Percentiles rank a stretch among this genome's conserved stretches.
These are phyloP conservation scores for Globisporangium takayamanum DNA, from an alignment of 352 stramenopile genomes.

Conservation along the genomic window DNA sequence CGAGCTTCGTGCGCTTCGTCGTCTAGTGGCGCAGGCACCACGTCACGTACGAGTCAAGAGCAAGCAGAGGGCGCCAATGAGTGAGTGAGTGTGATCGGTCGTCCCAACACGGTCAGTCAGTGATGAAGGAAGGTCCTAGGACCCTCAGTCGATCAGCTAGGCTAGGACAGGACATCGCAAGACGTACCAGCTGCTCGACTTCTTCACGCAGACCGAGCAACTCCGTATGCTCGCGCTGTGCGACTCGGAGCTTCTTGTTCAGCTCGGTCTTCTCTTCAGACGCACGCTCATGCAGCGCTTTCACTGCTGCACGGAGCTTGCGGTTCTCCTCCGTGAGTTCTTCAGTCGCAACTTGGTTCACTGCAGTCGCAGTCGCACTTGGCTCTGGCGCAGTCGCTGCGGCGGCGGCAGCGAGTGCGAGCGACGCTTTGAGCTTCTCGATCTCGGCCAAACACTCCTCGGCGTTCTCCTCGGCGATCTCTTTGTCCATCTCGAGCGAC, in stretches of 20 bases:
- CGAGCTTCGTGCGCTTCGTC: conserved; percentile 42
- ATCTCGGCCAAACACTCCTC: conserved; percentile 69
- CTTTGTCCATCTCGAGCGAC: conserved; percentile 84
- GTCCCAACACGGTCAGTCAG: neutral
- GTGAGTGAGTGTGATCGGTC: neutral
- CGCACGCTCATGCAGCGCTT: conserved; percentile 74
- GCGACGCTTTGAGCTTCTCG: conserved; percentile 62
- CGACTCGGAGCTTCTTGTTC: conserved; percentile 72
- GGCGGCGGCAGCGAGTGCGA: conserved; percentile 43
- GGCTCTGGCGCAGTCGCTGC: conserved; percentile 14
- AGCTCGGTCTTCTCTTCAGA: conserved; percentile 77
- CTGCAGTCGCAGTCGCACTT: conserved; percentile 15
- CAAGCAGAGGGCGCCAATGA: no score
- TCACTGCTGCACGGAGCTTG: conserved; percentile 75
- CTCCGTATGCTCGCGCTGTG: conserved; percentile 66
- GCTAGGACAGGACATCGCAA: neutral
- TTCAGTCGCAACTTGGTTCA: conserved; percentile 8
- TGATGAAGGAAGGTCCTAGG: neutral
- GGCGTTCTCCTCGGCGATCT: conserved; percentile 80
- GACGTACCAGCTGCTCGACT: conserved; percentile 61
- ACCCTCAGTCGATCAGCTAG: neutral
- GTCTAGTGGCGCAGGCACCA: conserved; percentile 21
- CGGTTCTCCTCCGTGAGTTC: conserved; percentile 76
- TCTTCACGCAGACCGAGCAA: conserved; percentile 56
- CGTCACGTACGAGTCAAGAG: no score